These are phyloP conservation scores for Zygotorulaspora danielsina DNA, from an alignment of 805 yeast species.

Conservation along the genomic window DNA sequence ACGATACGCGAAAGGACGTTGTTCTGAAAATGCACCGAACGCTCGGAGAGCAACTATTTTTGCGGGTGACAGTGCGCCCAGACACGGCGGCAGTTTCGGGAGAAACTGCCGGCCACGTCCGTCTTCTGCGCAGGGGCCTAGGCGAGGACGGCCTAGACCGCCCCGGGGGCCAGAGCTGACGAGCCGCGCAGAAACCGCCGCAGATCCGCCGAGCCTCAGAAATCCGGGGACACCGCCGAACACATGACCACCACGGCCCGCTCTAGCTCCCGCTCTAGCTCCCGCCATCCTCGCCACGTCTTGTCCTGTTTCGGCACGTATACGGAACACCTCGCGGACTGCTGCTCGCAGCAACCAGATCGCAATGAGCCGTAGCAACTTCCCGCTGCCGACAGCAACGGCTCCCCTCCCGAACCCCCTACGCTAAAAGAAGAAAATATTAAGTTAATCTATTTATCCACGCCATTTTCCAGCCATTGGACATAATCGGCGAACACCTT, in stretches of 20 bases:
- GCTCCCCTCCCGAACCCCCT: not conserved
- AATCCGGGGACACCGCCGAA: not conserved
- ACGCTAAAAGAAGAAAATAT: no score
- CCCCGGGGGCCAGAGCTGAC: not conserved
- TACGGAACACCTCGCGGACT: no score
- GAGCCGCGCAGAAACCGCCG: not conserved
- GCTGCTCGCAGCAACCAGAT: not conserved
- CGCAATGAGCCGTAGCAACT: not conserved
- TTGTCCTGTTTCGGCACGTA: no score
- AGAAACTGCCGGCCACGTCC: no score
- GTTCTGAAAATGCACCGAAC: not conserved
- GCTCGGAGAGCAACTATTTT: not conserved
- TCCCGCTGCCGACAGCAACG: no score
- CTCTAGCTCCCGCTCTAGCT: not conserved
- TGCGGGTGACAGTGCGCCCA: not conserved
- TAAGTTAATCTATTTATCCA: no score
- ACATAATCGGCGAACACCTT: constrained; percentile 38
- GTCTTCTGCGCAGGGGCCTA: no score
- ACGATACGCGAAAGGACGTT: not conserved
- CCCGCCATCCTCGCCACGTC: no score
- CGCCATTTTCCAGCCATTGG: constrained; percentile 42
- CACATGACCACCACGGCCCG: not conserved
- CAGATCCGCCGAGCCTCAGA: not conserved
- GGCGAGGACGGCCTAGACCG: no score
- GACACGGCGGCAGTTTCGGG: not conserved